Percentiles rank a stretch among this genome's conserved stretches.
These are phyloP conservation scores for Rubus idaeus DNA, from an alignment of 306 rosid genomes.

Conservation along the genomic window DNA sequence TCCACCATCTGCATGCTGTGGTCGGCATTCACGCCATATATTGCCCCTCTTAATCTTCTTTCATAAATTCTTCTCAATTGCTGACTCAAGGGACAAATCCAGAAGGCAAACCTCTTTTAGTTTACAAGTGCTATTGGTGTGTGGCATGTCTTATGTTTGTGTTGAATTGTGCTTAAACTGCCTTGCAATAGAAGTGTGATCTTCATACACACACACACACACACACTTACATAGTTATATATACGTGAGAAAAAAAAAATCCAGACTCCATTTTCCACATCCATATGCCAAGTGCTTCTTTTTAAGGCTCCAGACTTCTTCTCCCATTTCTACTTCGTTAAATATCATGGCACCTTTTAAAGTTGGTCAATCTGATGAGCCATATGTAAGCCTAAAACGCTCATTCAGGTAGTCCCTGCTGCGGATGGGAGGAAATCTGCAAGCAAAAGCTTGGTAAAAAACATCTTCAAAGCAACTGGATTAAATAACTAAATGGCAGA, in stretches of 20 bases:
- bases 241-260: no score
- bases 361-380: constrained; percentile 24
- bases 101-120: neutral
- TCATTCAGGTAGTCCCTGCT: constrained; percentile 76
- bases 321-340: neutral
- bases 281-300: neutral
- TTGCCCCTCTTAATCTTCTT: neutral
- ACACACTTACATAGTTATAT: neutral
- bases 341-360: neutral
- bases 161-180: neutral
- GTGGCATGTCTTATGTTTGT: neutral
- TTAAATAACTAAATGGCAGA: no score
- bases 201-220: neutral
- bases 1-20: neutral
- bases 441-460: neutral
- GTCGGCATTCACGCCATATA: neutral
- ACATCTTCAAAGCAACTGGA: no score
- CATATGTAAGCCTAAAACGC: constrained; percentile 61
- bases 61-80: neutral
- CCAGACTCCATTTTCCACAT: neutral
- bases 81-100: neutral
- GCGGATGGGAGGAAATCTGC: constrained; percentile 80
- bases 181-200: neutral
- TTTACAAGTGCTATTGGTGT: neutral
- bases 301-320: neutral